Base-by-base conservation (phyloP, 257 asterid species). In the Verbena officinalis region DNA sequence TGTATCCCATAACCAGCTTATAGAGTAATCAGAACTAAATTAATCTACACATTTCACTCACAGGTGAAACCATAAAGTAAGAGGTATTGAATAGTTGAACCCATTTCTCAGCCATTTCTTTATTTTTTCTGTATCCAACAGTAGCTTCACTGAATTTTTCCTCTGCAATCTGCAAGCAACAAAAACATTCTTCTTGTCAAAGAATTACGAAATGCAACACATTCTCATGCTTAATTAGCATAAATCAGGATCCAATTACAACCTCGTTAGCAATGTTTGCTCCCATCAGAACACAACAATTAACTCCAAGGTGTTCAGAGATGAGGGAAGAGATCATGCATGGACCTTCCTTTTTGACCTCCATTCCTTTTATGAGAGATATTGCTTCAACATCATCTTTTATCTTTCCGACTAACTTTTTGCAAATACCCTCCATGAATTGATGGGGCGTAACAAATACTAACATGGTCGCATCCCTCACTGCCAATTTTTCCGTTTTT, bases 211-310 rank as follows among this genome's bases (percentile, higher is more conserved):
- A 31, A 31, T 19, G 20, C 34, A 13, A 20, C 20, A 27, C 0
- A 27, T 5, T 1, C 5, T 27, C 3, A 19, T 9, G 27, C 31
- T 34, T 20, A n/a, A 34, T 12, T 45, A 53, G 50, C 55, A 60
- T 24, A 24, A 14, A 67, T 11, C 23, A 33, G 27, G 1, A 55
- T 57, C 16, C 10, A 57, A 39, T 56, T 36, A 24, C 8, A 48
- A 90, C 97, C 97, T 90, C 97, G 14, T 77, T 90, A 63, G 97
- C 97, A 68, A 87, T 90, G 77, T 90, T 90, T 58, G 97, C 97
- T 48, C 97, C 97, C 95, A 85, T 87, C 53, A 87, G 71, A 55
- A 90, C 97, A 73, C 98, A 91, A 52, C 90, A 88, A 65, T 70
- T 83, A 70, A 88, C 71, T 12, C 86, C 88, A 21, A 91, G 96